A percentile compares a stretch with the other conserved stretches of the same genome.
Conservation (phyloP, 2,329 filamentous ascomycete genomes). For the Colletotrichum lupini region DNA sequence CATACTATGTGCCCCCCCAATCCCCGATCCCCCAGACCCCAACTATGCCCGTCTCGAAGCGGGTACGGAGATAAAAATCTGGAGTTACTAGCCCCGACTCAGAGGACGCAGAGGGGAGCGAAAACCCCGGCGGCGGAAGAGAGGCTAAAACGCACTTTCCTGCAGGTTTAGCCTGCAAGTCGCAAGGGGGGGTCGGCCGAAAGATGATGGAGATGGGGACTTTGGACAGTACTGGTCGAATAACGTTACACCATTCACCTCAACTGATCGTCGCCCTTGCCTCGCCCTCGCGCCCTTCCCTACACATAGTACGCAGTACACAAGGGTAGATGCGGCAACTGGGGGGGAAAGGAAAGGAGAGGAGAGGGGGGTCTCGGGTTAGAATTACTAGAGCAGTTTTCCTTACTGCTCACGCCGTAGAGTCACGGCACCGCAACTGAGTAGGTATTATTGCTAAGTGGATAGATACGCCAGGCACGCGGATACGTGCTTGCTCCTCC, state of each 20-base stretch:
- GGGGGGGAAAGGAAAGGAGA: not conserved
- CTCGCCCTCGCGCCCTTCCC: not conserved
- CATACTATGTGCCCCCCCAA: not conserved
- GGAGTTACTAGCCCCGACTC: not conserved
- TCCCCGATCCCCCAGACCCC: not conserved
- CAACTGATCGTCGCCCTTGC: constrained; percentile 13
- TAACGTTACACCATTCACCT: constrained; percentile 11
- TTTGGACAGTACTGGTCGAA: constrained; percentile 4
- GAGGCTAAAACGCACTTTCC: not conserved
- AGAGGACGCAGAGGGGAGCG: not conserved
- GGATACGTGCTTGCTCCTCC: not conserved
- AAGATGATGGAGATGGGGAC: not conserved
- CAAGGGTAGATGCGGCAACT: constrained; percentile 27
- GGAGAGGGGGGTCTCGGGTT: not conserved
- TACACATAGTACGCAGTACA: constrained; percentile 2
- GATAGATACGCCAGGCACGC: not conserved
- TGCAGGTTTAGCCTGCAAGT: not conserved
- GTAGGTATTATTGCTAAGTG: too few species aligned
- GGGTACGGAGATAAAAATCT: constrained; percentile 1
- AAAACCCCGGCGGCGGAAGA: not conserved
- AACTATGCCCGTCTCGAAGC: not conserved
- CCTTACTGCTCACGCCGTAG: not conserved
- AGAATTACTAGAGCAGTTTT: constrained; percentile 2
- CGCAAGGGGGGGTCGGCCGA: not conserved
- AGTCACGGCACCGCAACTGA: not conserved